phyloP scores from a whole-genome alignment of 306 rosid species.

The Gastrolobium bilobum region DNA sequence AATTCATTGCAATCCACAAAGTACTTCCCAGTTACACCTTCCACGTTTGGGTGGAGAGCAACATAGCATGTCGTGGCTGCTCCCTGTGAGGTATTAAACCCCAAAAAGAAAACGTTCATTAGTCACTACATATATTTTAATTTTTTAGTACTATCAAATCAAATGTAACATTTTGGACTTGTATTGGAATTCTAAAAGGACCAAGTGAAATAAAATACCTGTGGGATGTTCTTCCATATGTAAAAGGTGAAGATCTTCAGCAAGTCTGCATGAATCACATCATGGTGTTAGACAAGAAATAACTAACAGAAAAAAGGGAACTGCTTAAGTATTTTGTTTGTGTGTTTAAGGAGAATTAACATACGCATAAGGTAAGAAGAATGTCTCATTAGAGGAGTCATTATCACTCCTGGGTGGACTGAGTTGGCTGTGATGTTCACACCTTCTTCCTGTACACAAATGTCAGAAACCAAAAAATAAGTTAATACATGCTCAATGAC shows the following conservation, averaged over 20 bases:
- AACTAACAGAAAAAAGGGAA: neutral
- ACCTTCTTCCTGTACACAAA: slow-evolving; percentile 76
- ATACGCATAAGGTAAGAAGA: slow-evolving; percentile 78
- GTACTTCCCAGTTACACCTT: slow-evolving; percentile 80
- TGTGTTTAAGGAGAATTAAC: slow-evolving; percentile 29
- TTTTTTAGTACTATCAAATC: neutral
- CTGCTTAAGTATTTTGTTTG: neutral
- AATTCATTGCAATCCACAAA: slow-evolving; percentile 77
- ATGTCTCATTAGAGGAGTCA: slow-evolving; percentile 97
- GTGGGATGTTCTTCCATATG: slow-evolving; percentile 91
- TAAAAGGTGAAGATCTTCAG: slow-evolving; percentile 67
- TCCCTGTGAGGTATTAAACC: slow-evolving; percentile 54
- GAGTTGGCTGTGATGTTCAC: slow-evolving; percentile 83
- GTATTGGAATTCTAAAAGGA: slow-evolving; percentile 1
- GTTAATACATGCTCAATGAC: neutral
- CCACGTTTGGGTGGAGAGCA: slow-evolving; percentile 80
- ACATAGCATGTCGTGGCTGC: slow-evolving; percentile 90
- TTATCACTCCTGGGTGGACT: slow-evolving; percentile 91
- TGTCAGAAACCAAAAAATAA: slow-evolving; percentile 9
- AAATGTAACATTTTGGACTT: slow-evolving; percentile 8
- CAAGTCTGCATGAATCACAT: slow-evolving; percentile 50
- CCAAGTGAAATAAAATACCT: slow-evolving; percentile 56
- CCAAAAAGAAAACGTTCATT: neutral
- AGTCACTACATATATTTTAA: neutral
- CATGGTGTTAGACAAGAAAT: neutral